Conservation (phyloP, 768 basidiomycete species). For the Tylopilus rubrobrunneus region DNA sequence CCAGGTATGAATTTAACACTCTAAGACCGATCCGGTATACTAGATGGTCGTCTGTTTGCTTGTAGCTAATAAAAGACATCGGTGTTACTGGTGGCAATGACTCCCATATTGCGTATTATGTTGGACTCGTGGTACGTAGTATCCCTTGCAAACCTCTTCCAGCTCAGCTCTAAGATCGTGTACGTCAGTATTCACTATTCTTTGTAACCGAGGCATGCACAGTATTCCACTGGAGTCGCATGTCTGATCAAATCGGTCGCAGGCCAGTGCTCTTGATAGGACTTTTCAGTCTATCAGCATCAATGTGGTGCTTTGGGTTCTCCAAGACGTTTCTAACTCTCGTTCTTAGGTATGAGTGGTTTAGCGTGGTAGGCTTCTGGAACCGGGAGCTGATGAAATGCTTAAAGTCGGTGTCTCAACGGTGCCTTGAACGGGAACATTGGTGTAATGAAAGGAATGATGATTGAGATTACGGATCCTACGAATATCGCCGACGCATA, state of each 20-base stretch:
- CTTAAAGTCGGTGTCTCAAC: too few relatives aligned
- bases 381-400: too few relatives aligned
- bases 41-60: too few relatives aligned
- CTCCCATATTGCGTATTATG: constrained; percentile 7
- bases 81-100: constrained; percentile 9
- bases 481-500: too few relatives aligned
- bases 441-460: too few relatives aligned
- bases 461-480: too few relatives aligned
- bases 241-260: constrained; percentile 47
- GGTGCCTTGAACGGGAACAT: too few relatives aligned
- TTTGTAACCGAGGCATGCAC: constrained; percentile 47
- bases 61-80: too few relatives aligned
- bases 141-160: neutral
- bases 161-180: neutral
- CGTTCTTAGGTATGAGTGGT: constrained; percentile 33
- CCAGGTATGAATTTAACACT: too few relatives aligned
- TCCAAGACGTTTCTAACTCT: constrained; percentile 44
- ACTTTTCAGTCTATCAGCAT: constrained; percentile 40
- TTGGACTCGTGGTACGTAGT: too few relatives aligned
- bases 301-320: constrained; percentile 47
- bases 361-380: neutral
- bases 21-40: too few relatives aligned
- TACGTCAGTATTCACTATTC: constrained; percentile 43
- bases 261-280: constrained; percentile 46
- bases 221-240: constrained; percentile 46